phyloP scores from a whole-genome alignment of 768 basidiomycete genomes.

The Coprinopsis marcescibilis region DNA sequence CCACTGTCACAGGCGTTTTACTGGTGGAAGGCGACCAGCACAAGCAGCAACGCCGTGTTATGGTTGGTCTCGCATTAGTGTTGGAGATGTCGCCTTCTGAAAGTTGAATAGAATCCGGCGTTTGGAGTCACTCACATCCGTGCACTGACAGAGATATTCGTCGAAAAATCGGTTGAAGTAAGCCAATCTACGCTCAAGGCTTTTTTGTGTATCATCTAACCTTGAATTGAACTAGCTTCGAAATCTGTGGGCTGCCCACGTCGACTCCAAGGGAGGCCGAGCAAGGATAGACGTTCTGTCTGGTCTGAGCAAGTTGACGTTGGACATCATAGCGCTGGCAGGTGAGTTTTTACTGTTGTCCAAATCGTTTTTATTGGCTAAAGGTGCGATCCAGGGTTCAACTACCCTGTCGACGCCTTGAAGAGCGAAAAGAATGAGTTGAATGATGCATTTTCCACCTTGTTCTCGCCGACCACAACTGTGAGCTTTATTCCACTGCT shows the following conservation, averaged over 20 bases:
- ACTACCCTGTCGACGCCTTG: conserved; percentile 29
- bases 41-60: conserved; percentile 40
- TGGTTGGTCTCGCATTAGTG: conserved; percentile 24
- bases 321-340: conserved; percentile 11
- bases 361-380: too few relatives aligned
- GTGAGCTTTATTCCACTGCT: too few relatives aligned
- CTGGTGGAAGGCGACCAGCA: conserved; percentile 44
- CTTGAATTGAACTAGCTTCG: neutral
- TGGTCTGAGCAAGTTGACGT: conserved; percentile 5
- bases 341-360: conserved; percentile 1
- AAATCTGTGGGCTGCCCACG: neutral
- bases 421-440: conserved; percentile 36
- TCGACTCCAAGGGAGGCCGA: neutral
- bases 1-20: conserved; percentile 39
- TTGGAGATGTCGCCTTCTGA: neutral
- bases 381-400: too few relatives aligned
- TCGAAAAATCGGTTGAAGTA: conserved; percentile 50
- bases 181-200: neutral
- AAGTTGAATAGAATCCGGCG: conserved; percentile 48
- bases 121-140: conserved; percentile 58
- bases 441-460: too few relatives aligned
- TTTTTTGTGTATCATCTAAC: neutral
- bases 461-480: too few relatives aligned
- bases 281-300: conserved; percentile 4
- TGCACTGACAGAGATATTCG: conserved; percentile 50